Evolutionary conservation across 805 yeast species (phyloP).

Genomic region (Barnettozyma sp.): DNA sequence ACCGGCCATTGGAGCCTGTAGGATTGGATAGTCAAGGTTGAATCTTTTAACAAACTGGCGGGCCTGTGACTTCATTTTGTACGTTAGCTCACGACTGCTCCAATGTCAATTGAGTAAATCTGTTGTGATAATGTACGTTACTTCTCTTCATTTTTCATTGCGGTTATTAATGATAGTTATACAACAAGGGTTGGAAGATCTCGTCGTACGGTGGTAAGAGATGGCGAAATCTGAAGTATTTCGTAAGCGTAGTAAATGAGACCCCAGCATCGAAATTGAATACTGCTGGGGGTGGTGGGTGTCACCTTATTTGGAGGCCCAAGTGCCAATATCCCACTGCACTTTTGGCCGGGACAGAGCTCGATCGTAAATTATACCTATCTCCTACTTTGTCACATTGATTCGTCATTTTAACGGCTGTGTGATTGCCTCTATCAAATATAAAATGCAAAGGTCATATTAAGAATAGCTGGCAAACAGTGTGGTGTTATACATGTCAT

Average conservation of each 20-base stretch:
- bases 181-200: too few species aligned
- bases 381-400: slow-evolving; percentile 41
- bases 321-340: too few species aligned
- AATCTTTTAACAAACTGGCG: slow-evolving; percentile 17
- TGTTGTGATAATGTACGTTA: too few species aligned
- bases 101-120: neutral
- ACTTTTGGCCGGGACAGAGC: too few species aligned
- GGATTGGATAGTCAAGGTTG: slow-evolving; percentile 35
- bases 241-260: too few species aligned
- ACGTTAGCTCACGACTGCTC: neutral
- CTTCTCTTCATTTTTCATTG: too few species aligned
- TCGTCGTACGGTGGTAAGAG: too few species aligned
- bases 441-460: slow-evolving; percentile 29
- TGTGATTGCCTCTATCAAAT: slow-evolving; percentile 40
- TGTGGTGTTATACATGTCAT: slow-evolving; percentile 15
- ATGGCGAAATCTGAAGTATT: too few species aligned
- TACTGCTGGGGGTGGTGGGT: too few species aligned
- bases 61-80: slow-evolving; percentile 18
- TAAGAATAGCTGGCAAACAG: slow-evolving; percentile 18
- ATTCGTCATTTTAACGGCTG: slow-evolving; percentile 27
- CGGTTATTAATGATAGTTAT: too few species aligned
- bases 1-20: slow-evolving; percentile 61
- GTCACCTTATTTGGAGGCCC: too few species aligned
- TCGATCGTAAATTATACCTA: slow-evolving; percentile 40
- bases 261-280: too few species aligned